These are phyloP conservation scores for Hericium erinaceus DNA, from an alignment of 768 basidiomycete species.

Conservation along the genomic window DNA sequence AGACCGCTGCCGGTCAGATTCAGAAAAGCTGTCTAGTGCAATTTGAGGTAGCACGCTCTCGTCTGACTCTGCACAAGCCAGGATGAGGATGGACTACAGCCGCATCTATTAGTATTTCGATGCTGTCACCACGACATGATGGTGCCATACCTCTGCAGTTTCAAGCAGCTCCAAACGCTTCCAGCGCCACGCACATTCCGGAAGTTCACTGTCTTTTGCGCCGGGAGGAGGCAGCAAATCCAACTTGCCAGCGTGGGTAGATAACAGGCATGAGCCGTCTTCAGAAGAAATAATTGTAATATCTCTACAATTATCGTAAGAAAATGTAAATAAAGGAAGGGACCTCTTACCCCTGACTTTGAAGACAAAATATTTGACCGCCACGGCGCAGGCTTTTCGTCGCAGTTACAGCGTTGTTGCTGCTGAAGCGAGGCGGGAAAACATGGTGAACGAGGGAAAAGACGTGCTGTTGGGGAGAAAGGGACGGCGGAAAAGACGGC, in stretches of 20 bases:
- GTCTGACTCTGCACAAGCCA: conserved; percentile 4
- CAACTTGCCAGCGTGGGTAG: conserved; percentile 22
- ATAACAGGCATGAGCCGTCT: conserved; percentile 38
- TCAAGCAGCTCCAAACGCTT: conserved; percentile 20
- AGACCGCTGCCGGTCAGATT: background rate
- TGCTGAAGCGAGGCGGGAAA: conserved; percentile 36
- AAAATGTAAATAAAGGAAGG: background rate
- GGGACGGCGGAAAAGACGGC: conserved; percentile 2
- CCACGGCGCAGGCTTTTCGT: conserved; percentile 36
- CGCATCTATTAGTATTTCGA: background rate
- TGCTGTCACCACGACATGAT: background rate
- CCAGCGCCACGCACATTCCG: conserved; percentile 25
- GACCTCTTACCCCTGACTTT: conserved; percentile 53
- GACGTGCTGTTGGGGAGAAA: conserved; percentile 8
- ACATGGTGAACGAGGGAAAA: conserved; percentile 25
- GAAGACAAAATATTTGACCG: conserved; percentile 41
- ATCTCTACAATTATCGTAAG: conserved; percentile 28
- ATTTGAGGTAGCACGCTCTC: background rate
- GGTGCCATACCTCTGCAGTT: conserved; percentile 19
- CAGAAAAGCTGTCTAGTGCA: conserved; percentile 2
- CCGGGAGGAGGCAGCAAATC: conserved; percentile 21
- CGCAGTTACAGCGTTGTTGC: conserved; percentile 32
- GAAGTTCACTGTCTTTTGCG: conserved; percentile 22
- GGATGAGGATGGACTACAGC: conserved; percentile 3
- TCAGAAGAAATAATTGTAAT: conserved; percentile 41